These are phyloP conservation scores for Colletotrichum sp. DNA, from an alignment of 2,329 filamentous ascomycete genomes.

Conservation along the genomic window DNA sequence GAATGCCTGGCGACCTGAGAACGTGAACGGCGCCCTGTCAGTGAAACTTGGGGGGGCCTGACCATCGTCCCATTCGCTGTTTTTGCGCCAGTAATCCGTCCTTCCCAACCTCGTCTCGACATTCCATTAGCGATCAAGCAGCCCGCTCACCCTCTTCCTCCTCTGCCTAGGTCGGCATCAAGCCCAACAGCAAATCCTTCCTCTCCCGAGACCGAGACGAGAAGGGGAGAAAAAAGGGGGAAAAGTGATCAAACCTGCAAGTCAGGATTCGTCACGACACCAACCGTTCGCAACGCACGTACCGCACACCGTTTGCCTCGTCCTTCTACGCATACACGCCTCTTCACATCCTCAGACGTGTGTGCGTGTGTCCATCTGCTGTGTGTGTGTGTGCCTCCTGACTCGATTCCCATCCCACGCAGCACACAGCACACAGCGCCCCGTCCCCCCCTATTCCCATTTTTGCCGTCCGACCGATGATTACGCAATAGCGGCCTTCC, in stretches of 20 bases:
- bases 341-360: background rate
- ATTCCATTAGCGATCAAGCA: constrained; percentile 18
- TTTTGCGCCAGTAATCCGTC: background rate
- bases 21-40: background rate
- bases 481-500: constrained; percentile 16
- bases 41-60: background rate
- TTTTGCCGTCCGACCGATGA: constrained; percentile 7
- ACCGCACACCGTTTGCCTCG: background rate
- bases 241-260: background rate
- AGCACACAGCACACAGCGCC: background rate
- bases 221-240: background rate
- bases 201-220: background rate
- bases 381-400: background rate
- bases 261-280: background rate
- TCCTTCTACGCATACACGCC: background rate
- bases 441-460: background rate
- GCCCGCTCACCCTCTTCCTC: background rate
- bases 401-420: background rate
- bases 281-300: background rate
- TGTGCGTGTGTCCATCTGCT: background rate
- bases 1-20: background rate
- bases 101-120: constrained; percentile 8
- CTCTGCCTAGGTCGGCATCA: background rate
- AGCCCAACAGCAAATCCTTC: background rate
- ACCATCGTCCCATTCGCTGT: background rate